Evolutionary conservation across 2,329 filamentous ascomycete species (phyloP).

Genomic region (Sporothrix globosa): DNA sequence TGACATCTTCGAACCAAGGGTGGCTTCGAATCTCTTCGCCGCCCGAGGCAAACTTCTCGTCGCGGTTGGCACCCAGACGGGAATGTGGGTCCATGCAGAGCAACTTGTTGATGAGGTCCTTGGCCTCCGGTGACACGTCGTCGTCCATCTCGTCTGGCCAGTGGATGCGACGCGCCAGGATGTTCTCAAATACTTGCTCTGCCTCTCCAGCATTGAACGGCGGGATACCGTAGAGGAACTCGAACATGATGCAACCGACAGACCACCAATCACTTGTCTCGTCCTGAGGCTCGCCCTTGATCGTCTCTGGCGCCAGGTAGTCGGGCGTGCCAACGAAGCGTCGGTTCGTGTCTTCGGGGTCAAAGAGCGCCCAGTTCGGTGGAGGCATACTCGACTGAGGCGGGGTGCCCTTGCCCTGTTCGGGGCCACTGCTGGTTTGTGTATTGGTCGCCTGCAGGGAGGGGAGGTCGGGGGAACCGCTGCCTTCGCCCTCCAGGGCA

Average conservation of each 20-base stretch:
- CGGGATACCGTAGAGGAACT: conserved; percentile 90
- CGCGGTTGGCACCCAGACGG: conserved; percentile 81
- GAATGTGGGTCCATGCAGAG: conserved; percentile 82
- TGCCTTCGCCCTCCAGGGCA: conserved; percentile 67
- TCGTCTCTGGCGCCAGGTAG: conserved; percentile 95
- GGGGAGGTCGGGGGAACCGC: conserved; percentile 74
- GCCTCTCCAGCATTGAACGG: conserved; percentile 90
- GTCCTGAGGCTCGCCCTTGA: conserved; percentile 92
- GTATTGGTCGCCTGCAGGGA: conserved; percentile 60
- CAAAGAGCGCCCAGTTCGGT: conserved; percentile 89
- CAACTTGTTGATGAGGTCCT: conserved; percentile 90
- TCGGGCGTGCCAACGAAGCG: conserved; percentile 96
- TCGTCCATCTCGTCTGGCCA: conserved; percentile 81
- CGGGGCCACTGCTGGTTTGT: conserved; percentile 43
- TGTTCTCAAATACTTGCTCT: conserved; percentile 96
- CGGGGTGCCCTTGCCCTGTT: conserved; percentile 58
- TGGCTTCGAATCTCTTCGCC: conserved; percentile 90
- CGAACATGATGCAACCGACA: conserved; percentile 96
- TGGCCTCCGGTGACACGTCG: conserved; percentile 81
- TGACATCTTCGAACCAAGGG: conserved; percentile 82
- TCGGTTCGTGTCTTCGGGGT: conserved; percentile 89
- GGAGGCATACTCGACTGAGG: conserved; percentile 75
- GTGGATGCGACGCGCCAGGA: conserved; percentile 82
- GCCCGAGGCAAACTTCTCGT: conserved; percentile 79
- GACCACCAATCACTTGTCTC: conserved; percentile 99